Evolutionary conservation across 345 rosid genomes (phyloP).

Genomic region (Salix caprea): DNA sequence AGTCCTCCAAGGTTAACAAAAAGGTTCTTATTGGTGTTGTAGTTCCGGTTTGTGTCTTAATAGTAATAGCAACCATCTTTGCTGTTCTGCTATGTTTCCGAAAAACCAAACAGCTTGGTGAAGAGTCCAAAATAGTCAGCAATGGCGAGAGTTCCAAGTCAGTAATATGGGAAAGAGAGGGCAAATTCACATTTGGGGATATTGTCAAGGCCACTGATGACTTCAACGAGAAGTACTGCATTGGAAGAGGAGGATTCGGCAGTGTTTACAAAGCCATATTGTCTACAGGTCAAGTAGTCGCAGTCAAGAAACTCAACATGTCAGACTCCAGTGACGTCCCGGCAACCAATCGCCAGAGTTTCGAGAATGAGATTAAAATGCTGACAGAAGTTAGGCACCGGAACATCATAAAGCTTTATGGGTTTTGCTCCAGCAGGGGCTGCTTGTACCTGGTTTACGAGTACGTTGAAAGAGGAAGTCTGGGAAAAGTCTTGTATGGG

Average conservation of each 20-base stretch:
- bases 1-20: constrained; percentile 18
- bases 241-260: constrained; percentile 68
- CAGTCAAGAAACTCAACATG: constrained; percentile 49
- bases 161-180: constrained; percentile 55
- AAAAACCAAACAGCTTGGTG: constrained; percentile 21
- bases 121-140: constrained; percentile 20
- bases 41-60: constrained; percentile 33
- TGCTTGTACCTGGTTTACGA: constrained; percentile 55
- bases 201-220: constrained; percentile 51
- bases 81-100: constrained; percentile 8
- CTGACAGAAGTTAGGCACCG: constrained; percentile 54
- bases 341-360: constrained; percentile 33
- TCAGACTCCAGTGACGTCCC: constrained; percentile 39
- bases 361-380: constrained; percentile 53
- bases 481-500: constrained; percentile 43
- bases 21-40: constrained; percentile 35
- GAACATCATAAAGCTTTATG: constrained; percentile 61
- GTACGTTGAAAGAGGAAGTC: constrained; percentile 51
- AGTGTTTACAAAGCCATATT: constrained; percentile 53
- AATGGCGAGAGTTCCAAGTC: constrained; percentile 20
- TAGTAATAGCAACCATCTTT: constrained; percentile 18
- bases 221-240: constrained; percentile 46
- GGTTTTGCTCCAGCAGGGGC: constrained; percentile 50
- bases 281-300: constrained; percentile 42
- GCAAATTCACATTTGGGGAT: constrained; percentile 51